Evolutionary conservation across 176 grass and related monocot genomes (phyloP).

Genomic region (Cenchrus fungigraminus): DNA sequence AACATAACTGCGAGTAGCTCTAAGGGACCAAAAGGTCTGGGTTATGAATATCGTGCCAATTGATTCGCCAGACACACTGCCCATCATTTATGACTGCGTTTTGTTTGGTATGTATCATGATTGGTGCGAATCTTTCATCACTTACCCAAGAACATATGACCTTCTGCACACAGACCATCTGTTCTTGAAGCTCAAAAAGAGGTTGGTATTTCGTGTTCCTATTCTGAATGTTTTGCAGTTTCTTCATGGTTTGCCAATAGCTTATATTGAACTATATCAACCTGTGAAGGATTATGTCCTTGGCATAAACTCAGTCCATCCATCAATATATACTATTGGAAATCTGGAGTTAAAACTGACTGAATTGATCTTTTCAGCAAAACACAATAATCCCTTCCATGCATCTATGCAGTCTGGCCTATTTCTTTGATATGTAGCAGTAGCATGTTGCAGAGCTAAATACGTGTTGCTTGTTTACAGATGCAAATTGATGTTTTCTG

Average conservation of each 20-base stretch:
- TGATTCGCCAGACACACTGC: constrained; percentile 91
- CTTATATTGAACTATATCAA: background rate
- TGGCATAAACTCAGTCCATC: background rate
- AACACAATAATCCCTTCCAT: background rate
- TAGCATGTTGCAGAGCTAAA: background rate
- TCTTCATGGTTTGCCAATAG: background rate
- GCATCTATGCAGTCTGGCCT: background rate
- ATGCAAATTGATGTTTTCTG: constrained; percentile 68
- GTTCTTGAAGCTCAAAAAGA: constrained; percentile 85
- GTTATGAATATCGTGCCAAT: constrained; percentile 97
- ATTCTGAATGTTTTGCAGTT: background rate
- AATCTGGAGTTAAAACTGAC: background rate
- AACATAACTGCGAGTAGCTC: constrained; percentile 35
- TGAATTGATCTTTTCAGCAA: background rate
- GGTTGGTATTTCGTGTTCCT: constrained; percentile 43
- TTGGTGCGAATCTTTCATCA: constrained; percentile 99
- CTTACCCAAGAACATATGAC: constrained; percentile 21
- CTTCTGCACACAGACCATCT: constrained; percentile 45
- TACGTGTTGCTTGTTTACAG: constrained; percentile 40
- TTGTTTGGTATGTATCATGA: constrained; percentile 99
- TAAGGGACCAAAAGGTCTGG: constrained; percentile 81
- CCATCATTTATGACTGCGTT: constrained; percentile 97
- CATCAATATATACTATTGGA: background rate
- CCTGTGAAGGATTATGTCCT: background rate
- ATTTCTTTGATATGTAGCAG: background rate